phyloP scores from a whole-genome alignment of 768 basidiomycete species.

The Trametes maxima region DNA sequence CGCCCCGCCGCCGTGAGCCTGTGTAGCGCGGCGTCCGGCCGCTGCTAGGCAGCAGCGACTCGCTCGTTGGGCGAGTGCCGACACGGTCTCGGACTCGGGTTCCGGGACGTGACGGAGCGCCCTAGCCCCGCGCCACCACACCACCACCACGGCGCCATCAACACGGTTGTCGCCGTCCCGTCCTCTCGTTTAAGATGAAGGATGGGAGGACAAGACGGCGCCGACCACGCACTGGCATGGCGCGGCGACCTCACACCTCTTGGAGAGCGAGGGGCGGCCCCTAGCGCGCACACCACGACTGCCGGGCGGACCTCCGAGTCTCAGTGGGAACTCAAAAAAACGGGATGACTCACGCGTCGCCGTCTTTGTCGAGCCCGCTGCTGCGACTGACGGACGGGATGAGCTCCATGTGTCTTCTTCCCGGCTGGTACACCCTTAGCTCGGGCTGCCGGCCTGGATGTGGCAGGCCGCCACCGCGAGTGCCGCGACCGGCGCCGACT shows the following conservation, averaged over 20 bases:
- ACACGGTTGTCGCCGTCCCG: background rate
- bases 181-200: background rate
- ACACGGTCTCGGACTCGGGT: background rate
- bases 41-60: background rate
- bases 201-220: background rate
- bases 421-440: slow-evolving; percentile 25
- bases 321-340: too few relatives aligned
- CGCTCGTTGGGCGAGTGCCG: too few relatives aligned
- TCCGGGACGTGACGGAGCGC: background rate
- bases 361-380: slow-evolving; percentile 72
- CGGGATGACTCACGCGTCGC: slow-evolving; percentile 62
- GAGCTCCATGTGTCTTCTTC: slow-evolving; percentile 54
- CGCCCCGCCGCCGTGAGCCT: too few relatives aligned
- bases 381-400: slow-evolving; percentile 77
- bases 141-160: background rate
- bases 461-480: background rate
- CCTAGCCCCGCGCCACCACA: background rate
- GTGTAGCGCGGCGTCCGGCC: too few relatives aligned
- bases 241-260: background rate
- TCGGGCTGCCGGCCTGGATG: too few relatives aligned
- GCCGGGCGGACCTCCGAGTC: too few relatives aligned
- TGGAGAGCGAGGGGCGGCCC: too few relatives aligned
- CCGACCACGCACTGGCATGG: background rate
- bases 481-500: background rate
- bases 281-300: too few relatives aligned